Percentiles rank a stretch among this genome's conserved stretches.
Evolutionary conservation across 805 yeast genomes (phyloP).

Genomic region (Yarrowia sp.): DNA sequence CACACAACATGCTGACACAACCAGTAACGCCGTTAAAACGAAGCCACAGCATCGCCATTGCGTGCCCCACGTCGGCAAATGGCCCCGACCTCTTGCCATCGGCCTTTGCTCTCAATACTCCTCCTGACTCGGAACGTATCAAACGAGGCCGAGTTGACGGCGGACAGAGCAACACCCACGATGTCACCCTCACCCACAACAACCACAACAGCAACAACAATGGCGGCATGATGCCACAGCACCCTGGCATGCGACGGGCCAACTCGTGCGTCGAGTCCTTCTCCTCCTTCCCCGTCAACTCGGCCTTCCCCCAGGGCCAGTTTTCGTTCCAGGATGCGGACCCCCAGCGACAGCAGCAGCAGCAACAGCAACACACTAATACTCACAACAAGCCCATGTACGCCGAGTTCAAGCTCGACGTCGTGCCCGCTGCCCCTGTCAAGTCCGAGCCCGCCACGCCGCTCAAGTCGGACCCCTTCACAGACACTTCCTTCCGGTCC

Average conservation of each 20-base stretch:
- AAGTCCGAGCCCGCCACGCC: conserved; percentile 18
- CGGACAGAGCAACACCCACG: neutral
- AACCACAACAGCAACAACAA: neutral
- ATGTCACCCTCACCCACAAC: neutral
- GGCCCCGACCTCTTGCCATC: conserved; percentile 20
- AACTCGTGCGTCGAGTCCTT: conserved; percentile 17
- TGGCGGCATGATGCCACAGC: neutral
- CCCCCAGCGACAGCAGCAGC: neutral
- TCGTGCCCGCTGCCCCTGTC: neutral
- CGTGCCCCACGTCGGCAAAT: conserved; percentile 8
- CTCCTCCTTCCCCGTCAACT: conserved; percentile 6
- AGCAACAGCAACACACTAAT: neutral
- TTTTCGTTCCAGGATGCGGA: neutral
- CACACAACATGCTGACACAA: conserved; percentile 16
- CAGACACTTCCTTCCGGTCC: conserved; percentile 8
- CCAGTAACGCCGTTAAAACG: conserved; percentile 24
- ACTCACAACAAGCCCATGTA: neutral
- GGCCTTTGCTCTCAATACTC: conserved; percentile 22
- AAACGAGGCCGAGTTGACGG: neutral
- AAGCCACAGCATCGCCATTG: conserved; percentile 18
- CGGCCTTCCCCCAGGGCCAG: neutral
- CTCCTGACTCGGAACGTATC: conserved; percentile 19
- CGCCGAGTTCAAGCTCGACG: conserved; percentile 20
- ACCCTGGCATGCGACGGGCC: conserved; percentile 5
- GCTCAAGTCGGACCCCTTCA: conserved; percentile 24